A percentile compares a stretch with the other conserved stretches of the same genome.
Evolutionary conservation across 805 yeast species (phyloP).

Genomic region (Debaryomyces prosopidis): DNA sequence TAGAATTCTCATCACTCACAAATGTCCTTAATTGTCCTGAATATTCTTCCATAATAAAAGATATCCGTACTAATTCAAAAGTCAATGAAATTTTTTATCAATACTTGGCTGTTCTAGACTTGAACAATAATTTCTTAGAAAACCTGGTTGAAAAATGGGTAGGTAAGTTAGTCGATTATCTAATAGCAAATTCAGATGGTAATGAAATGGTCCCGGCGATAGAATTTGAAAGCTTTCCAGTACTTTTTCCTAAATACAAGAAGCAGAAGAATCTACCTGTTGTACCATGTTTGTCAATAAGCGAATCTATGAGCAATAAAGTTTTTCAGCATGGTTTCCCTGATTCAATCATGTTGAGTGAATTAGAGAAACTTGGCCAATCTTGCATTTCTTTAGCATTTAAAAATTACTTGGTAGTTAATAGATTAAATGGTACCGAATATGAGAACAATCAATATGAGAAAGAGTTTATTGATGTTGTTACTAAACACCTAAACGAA

Average conservation of each 20-base stretch:
- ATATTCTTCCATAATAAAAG: not conserved
- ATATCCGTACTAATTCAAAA: not conserved
- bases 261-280: not conserved
- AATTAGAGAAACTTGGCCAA: not conserved
- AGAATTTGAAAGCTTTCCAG: not conserved
- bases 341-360: not conserved
- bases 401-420: not conserved
- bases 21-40: not conserved
- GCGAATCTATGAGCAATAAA: not conserved
- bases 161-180: not conserved
- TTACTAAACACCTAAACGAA: not conserved
- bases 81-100: conserved; percentile 3
- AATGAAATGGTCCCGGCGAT: not conserved
- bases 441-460: not conserved
- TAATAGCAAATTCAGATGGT: not conserved
- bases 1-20: conserved; percentile 1
- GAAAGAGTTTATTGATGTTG: not conserved
- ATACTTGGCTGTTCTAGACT: conserved; percentile 6
- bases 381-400: not conserved
- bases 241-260: not conserved
- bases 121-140: not conserved
- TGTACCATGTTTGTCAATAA: not conserved
- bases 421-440: not conserved
- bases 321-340: not conserved
- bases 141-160: conserved; percentile 3